These are phyloP conservation scores for Tulasnella sp. DNA, from an alignment of 768 basidiomycete genomes.

Conservation along the genomic window DNA sequence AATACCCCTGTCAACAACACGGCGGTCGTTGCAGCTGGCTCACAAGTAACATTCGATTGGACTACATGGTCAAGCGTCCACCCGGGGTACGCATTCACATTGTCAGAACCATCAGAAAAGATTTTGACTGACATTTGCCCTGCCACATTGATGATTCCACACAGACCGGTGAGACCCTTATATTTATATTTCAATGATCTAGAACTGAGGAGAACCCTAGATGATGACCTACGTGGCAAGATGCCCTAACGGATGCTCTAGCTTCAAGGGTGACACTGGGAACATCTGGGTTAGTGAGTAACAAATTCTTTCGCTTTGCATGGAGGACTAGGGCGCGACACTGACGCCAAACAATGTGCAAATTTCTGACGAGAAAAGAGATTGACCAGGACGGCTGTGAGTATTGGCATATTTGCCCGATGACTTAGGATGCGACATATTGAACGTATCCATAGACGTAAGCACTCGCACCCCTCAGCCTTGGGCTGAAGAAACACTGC, in stretches of 20 bases:
- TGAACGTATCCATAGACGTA: slow-evolving; percentile 9
- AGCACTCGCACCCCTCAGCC: not conserved
- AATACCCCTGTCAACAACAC: slow-evolving; percentile 7
- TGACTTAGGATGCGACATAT: not conserved
- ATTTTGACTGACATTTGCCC: not conserved
- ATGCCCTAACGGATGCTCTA: slow-evolving; percentile 16
- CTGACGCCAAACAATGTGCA: not conserved
- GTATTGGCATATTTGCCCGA: not conserved
- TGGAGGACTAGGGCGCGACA: not conserved
- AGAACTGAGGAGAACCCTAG: not conserved
- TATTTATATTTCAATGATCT: too few species aligned
- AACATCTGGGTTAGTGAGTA: slow-evolving; percentile 18
- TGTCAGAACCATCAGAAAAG: not conserved
- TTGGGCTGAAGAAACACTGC: slow-evolving; percentile 16
- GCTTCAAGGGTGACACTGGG: slow-evolving; percentile 17
- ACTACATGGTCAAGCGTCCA: slow-evolving; percentile 12
- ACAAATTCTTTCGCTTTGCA: not conserved
- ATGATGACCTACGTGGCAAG: slow-evolving; percentile 16
- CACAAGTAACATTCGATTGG: slow-evolving; percentile 16
- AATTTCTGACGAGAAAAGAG: not conserved
- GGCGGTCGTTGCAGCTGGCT: slow-evolving; percentile 15
- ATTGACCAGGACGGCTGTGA: slow-evolving; percentile 17
- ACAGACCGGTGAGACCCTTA: too few species aligned
- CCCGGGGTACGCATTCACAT: not conserved
- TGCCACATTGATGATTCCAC: not conserved